These are phyloP conservation scores for Hydnum rufescens DNA, from an alignment of 768 basidiomycete genomes.

Conservation along the genomic window DNA sequence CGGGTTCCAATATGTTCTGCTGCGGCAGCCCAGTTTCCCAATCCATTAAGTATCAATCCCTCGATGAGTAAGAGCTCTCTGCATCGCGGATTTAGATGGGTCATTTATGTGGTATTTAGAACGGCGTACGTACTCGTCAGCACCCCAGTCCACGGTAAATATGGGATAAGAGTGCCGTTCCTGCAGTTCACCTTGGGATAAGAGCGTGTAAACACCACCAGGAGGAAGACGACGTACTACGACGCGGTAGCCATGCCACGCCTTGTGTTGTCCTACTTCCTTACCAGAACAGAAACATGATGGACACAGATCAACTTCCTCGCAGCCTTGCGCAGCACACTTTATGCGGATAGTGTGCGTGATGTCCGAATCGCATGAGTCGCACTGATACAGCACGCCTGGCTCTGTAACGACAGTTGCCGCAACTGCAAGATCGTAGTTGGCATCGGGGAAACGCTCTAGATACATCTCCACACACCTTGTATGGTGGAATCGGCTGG, in stretches of 20 bases:
- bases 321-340: conserved; percentile 69
- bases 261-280: conserved; percentile 70
- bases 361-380: conserved; percentile 66
- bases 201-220: conserved; percentile 5
- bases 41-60: conserved; percentile 66
- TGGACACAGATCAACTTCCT: conserved; percentile 81
- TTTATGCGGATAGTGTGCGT: conserved; percentile 95
- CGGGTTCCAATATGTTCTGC: conserved; percentile 88
- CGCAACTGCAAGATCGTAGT: not conserved
- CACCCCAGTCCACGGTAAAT: conserved; percentile 89
- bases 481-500: not conserved
- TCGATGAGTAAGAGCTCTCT: conserved; percentile 83
- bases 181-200: conserved; percentile 22
- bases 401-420: conserved; percentile 28
- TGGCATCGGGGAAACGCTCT: not conserved
- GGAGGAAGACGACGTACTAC: conserved; percentile 33
- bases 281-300: conserved; percentile 81
- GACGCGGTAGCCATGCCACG: conserved; percentile 76
- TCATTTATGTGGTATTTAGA: too few relatives aligned
- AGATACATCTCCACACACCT: not conserved
- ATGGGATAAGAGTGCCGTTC: conserved; percentile 95
- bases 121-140: conserved; percentile 59
- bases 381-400: conserved; percentile 67
- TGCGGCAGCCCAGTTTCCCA: conserved; percentile 95
- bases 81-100: not conserved